Base-by-base conservation (phyloP, 192 early-diverging fungal species). In the Jimgerdemannia flammicorona region DNA sequence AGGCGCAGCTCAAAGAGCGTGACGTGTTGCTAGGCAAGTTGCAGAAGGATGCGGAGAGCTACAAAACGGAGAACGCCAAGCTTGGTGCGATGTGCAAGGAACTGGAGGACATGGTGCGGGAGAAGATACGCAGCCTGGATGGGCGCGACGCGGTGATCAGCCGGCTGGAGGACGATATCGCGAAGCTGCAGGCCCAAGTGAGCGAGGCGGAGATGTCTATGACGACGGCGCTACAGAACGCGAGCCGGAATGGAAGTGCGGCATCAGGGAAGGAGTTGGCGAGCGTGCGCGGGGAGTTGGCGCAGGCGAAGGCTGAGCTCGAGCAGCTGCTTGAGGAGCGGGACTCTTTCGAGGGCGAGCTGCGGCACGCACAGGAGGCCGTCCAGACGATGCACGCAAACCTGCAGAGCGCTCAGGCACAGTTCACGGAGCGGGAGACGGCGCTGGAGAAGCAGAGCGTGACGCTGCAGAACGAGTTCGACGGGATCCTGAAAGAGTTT, bases 401-500 rank as follows among this genome's bases (percentile, higher is more conserved):
- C 39, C 64, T 81, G 18, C 72, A 42, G 10, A 75, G 11, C 65
- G 70, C 76, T 3, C 73, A 81, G 44, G 20, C 29, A 3, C 41
- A 70, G 66, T 81, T 81, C 43, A 59, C 75, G 2, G 4, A 20
- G 40, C 67, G 79, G 39, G 84, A 85, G 71, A 59, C 67, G 40
- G 75, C 75, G 4, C 71, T 77, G 14, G 71, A 80, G 49, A 54
- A 74, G n/a, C 67, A 83, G 59, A 70, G 70, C 4, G 81, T 75
- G 17, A 77, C 40, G 7, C 20, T 81, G 3, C 77, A 85, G 67
- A 74, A 66, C 0, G 78, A 84, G 42, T 78, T 84, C 10, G 84
- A 86, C 68, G 80, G 78, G 4, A 76, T 84, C 10, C 63, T 82
- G n/a, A 76, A 70, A 40, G 78, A 86, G 66, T 86, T 81, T 72